Base-by-base conservation (phyloP, 306 rosid species). In the Arachis hypogaea region DNA sequence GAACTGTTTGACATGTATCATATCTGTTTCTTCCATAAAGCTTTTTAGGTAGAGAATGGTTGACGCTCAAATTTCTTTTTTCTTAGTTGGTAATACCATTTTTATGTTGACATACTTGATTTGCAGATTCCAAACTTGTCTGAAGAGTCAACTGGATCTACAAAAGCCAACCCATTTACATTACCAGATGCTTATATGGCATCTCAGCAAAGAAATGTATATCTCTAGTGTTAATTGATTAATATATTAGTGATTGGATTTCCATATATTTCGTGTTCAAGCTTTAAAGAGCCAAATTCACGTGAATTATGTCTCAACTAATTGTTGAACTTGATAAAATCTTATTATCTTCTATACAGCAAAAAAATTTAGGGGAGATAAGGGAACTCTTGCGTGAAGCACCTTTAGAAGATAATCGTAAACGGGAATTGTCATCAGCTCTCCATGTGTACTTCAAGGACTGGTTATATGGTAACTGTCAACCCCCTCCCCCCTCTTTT, bases 401-500 rank as follows among this genome's bases (percentile, higher is more conserved):
- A 51, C 85, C 98, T 12, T 91, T 95, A 38, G 98, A 95, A 82
- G 99, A 95, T 56, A 90, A 71, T 62, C 94, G 93, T 40, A 92
- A 85, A 76, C 89, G 93, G 30, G 99, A 95, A 74, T 79, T 95
- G 79, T 92, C 98, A 58, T 82, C 88, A 43, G 99, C 99, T 1
- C 93, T 95, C 56, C 99, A 95, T 71, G 87, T 87, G 65, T 87
- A 88, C 84, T 95, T 95, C 83, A 95, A 83, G 84, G 99, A 95
- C 77, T 95, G 99, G 98, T 83, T 95, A 84, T 92, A 95, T 63
- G 97, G 98, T 92, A 89, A 81, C 61, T 65, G 5, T 66, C 69
- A 12, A 1, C 38, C 38, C 38, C 38, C 38, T 33, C 38, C 38
- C 38, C 3, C 38, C 38, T 33, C 4, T 33, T 33, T 33, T 33